Evolutionary conservation across 148 eudicot genomes (phyloP).

Genomic region (Cornus florida): DNA sequence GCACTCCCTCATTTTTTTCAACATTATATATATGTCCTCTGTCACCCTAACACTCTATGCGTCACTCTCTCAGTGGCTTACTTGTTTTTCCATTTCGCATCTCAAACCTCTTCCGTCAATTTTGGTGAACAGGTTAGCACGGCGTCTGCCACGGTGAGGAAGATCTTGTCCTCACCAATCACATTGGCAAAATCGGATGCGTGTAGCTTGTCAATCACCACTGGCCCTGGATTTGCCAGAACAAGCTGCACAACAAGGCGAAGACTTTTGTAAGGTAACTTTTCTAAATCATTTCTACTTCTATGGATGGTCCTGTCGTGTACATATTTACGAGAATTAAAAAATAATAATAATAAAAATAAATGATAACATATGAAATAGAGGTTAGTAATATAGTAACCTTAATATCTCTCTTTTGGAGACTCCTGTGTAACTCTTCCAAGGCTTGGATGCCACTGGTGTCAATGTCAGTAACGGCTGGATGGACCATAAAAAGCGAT

Average conservation of each 20-base stretch:
- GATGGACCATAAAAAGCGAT: constrained; percentile 5
- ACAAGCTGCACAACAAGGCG: constrained; percentile 42
- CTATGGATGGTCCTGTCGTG: no score
- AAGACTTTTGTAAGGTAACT: neutral
- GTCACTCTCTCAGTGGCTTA: neutral
- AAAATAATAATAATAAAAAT: no score
- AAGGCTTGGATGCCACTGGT: constrained; percentile 95
- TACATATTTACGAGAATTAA: no score
- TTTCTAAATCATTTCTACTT: neutral
- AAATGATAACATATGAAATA: neutral
- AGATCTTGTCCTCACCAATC: constrained; percentile 70
- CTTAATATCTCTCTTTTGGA: constrained; percentile 68
- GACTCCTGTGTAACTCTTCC: constrained; percentile 66
- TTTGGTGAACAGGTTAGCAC: constrained; percentile 59
- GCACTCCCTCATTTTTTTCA: neutral
- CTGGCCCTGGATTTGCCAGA: constrained; percentile 82
- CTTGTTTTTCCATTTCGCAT: constrained; percentile 3
- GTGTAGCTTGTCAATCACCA: constrained; percentile 77
- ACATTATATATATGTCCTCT: no score
- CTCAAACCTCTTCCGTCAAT: constrained; percentile 42
- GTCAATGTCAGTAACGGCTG: constrained; percentile 94
- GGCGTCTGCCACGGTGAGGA: constrained; percentile 78
- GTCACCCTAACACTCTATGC: neutral
- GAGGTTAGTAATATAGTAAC: constrained; percentile 22
- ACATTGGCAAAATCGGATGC: constrained; percentile 48